Evolutionary conservation across 129 eudicot species (phyloP).

Genomic region (Sambucus nigra): DNA sequence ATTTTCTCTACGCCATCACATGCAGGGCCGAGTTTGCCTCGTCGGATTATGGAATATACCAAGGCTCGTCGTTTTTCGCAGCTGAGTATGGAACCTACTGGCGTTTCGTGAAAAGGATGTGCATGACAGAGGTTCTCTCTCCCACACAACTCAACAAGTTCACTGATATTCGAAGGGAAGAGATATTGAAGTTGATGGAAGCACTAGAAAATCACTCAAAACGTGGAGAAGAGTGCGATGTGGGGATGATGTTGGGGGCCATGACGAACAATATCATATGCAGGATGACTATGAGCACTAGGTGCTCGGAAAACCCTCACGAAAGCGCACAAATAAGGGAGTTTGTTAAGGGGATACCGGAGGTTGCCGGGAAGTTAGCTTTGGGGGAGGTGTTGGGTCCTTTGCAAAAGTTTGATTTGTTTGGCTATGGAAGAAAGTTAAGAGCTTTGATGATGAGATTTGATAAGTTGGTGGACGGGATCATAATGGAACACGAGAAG

Average conservation of each 20-base stretch:
- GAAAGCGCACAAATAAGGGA: constrained; percentile 28
- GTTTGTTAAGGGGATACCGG: constrained; percentile 2
- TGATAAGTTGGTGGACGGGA: constrained; percentile 7
- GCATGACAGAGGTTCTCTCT: constrained; percentile 39
- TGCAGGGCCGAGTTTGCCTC: constrained; percentile 18
- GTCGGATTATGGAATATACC: constrained; percentile 26
- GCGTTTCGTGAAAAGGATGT: constrained; percentile 44
- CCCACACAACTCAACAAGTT: constrained; percentile 26
- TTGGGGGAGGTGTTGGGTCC: constrained; percentile 4
- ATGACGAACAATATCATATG: constrained; percentile 45
- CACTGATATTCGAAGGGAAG: constrained; percentile 25
- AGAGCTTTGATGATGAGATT: neutral
- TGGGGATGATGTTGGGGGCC: constrained; percentile 26
- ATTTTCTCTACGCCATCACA: too few species aligned
- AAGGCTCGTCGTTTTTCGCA: constrained; percentile 14
- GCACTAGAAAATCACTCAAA: constrained; percentile 13
- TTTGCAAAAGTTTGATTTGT: constrained; percentile 1
- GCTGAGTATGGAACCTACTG: constrained; percentile 35
- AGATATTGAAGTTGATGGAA: constrained; percentile 21
- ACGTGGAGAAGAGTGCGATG: constrained; percentile 18
- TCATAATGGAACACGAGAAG: constrained; percentile 8
- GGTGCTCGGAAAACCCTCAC: constrained; percentile 25
- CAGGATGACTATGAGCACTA: constrained; percentile 40
- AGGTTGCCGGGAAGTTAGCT: neutral
- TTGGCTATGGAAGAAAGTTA: constrained; percentile 13